Base-by-base conservation (phyloP, 2,329 filamentous ascomycete species). In the Exserohilum rostratum region DNA sequence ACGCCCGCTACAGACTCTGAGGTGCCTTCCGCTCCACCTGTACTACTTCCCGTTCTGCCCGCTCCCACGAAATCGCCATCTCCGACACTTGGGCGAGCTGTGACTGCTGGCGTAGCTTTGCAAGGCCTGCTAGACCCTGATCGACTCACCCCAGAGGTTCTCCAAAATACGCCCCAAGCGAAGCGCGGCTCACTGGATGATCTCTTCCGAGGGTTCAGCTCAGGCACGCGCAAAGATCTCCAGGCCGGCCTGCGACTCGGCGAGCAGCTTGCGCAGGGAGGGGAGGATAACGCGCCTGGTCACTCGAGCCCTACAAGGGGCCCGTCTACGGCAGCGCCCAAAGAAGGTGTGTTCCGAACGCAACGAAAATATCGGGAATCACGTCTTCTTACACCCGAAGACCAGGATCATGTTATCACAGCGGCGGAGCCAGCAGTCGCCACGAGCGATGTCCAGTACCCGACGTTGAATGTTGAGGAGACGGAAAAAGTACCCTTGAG, bases 131-230 rank as follows among this genome's bases (percentile, higher is more conserved):
- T 76, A 15, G 71, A 75, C 51, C 69, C 70, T 5, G 57, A 30
- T 47, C 67, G 66, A 22, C 49, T 65, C 7, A 73, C 71, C 11
- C 70, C 71, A 13, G 58, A 67, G 35, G 57, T 65, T 39, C 60
- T 66, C 20, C 62, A 67, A 33, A 60, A 61, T 22, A 54, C 60
- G 57, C 47, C 58, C 11, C 56, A 61, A 9, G 62, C 65, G 48
- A 66, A 65, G 37, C 67, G 59, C 31, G 64, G 58, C 31, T 59
- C 61, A 27, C 64, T 76, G 2, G 71, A 76, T 27, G 69, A 75
- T 43, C 58, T 76, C 1, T 77, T 77, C 59, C 67, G 68, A 29
- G 74, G 73, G 2, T 78, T 77, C 55, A 73, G 75, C 47, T 69
- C 74, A 46, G 70, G 72, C 4, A 75, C 75, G 6, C 68, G 72